Percentiles rank a stretch among this genome's conserved stretches.
These are phyloP conservation scores for Rosa multiflora DNA, from an alignment of 306 rosid species.

Conservation along the genomic window DNA sequence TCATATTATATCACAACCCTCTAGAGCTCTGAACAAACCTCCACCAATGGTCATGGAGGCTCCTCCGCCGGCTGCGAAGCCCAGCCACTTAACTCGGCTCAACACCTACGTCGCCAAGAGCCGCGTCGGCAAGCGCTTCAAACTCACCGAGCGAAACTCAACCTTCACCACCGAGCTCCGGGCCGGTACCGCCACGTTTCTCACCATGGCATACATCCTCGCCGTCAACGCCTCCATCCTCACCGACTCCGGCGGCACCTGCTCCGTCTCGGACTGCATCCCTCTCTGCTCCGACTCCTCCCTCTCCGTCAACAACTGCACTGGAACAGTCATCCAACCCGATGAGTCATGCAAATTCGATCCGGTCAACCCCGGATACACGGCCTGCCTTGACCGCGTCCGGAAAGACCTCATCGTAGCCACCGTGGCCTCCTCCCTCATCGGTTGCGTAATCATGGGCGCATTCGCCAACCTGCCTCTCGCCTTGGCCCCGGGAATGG, in stretches of 20 bases:
- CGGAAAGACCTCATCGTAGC: conserved; percentile 90
- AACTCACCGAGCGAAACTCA: conserved; percentile 67
- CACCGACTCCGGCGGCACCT: conserved; percentile 88
- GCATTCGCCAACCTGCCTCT: conserved; percentile 86
- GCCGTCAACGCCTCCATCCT: conserved; percentile 98
- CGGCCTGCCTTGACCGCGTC: conserved; percentile 56
- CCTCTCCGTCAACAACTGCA: conserved; percentile 44
- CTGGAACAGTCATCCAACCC: conserved; percentile 50
- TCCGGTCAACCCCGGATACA: conserved; percentile 89
- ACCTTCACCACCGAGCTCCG: conserved; percentile 97
- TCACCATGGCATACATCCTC: conserved; percentile 97
- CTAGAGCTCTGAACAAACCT: not conserved
- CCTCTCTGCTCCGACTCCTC: conserved; percentile 78
- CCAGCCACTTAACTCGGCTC: conserved; percentile 48
- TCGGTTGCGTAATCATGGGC: conserved; percentile 93
- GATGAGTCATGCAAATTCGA: conserved; percentile 59
- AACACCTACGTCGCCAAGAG: conserved; percentile 48
- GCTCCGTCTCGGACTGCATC: conserved; percentile 78
- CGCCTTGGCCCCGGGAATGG: conserved; percentile 97
- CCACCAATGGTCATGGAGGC: conserved; percentile 41
- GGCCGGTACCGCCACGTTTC: conserved; percentile 95
- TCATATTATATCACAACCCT: not conserved
- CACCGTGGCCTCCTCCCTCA: conserved; percentile 74
- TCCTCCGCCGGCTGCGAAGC: conserved; percentile 21
- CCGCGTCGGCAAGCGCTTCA: conserved; percentile 73